Base-by-base conservation (phyloP, 1,284 basidiomycete genomes). In the Cutaneotrichosporon sp. region DNA sequence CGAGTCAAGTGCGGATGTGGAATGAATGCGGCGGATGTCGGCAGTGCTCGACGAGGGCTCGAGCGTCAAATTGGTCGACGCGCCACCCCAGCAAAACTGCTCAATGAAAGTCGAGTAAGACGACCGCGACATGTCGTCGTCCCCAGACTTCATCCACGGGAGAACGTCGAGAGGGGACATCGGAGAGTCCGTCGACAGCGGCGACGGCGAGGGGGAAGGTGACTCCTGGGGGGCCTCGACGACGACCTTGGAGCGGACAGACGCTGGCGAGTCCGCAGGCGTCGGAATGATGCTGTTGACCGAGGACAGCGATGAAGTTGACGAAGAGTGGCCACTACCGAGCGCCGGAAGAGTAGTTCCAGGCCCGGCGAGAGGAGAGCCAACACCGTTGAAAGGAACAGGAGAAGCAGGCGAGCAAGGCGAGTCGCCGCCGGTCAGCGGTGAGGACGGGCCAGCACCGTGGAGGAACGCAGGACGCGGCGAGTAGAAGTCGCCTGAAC, bases 31-130 rank as follows among this genome's bases (percentile, higher is more conserved):
- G 51, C 61, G 62, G 18, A 63, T 55, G 56, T 47, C 34, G 40
- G 38, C 26, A 56, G 47, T 26, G 32, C 30, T 58, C 34, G 72
- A 65, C 2, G 72, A 66, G 21, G 58, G 42, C 21, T 65, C 58
- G 7, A 70, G 70, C 49, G 68, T 38, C 26, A 22, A 16, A 22
- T 49, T 63, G 7, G 42, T 18, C 5, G 58, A 26, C 30, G 62
- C 57, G 11, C 67, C 64, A 21, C 60, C 65, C 65, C 64, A 69
- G 59, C 67, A 66, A 40, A 68, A 81, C 78, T 80, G 78, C 67
- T 80, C 77, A 56, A 81, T 74, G 53, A 81, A 78, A 61, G 67
- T 73, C 53, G 72, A 73, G 70, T 80, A 80, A 51, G 71, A 75
- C 14, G 71, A 68, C 26, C 73, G 64, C 61, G 69, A 72, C 51